These are phyloP conservation scores for Camellia granthamiana DNA, from an alignment of 148 eudicot genomes.

Conservation along the genomic window DNA sequence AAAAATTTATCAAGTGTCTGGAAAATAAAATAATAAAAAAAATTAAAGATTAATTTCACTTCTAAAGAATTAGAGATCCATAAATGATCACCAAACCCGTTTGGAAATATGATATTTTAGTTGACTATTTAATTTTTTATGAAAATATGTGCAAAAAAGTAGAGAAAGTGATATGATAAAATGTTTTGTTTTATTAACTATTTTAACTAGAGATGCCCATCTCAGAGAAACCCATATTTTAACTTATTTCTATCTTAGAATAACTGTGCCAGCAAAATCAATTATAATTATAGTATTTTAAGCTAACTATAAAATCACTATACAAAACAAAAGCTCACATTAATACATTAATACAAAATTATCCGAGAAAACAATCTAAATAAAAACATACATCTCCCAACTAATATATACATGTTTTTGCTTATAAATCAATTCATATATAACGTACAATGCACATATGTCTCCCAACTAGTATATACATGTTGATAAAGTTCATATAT, in stretches of 20 bases:
- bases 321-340: no score
- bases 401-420: no score
- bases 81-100: no score
- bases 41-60: no score
- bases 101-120: no score
- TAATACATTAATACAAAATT: no score
- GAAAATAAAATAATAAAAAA: not conserved
- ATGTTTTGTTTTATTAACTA: not conserved
- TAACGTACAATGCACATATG: not conserved
- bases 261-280: not conserved
- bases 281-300: not conserved
- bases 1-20: not conserved
- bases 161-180: no score
- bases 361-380: no score
- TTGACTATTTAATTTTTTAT: no score
- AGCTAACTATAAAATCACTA: not conserved
- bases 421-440: not conserved
- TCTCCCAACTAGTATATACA: not conserved
- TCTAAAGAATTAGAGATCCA: no score
- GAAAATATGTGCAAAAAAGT: no score
- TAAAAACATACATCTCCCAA: no score
- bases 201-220: not conserved
- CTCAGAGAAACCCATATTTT: not conserved
- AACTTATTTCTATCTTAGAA: not conserved
- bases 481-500: not conserved